Evolutionary conservation across 306 rosid genomes (phyloP).

Genomic region (Hylodesmum podocarpum): DNA sequence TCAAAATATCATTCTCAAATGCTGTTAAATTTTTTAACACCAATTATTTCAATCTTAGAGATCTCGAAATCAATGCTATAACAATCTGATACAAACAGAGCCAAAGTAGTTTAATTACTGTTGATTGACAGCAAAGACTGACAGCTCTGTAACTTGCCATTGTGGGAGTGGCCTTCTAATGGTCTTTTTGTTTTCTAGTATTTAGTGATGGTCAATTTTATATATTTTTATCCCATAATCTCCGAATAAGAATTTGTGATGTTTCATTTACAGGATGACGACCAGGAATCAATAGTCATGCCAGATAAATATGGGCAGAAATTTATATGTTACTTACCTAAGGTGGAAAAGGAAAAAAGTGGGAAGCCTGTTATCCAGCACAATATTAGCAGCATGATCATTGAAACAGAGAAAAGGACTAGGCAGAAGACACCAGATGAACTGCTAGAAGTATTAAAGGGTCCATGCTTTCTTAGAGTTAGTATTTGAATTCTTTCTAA

Average conservation of each 20-base stretch:
- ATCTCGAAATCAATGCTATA: neutral
- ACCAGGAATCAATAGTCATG: conserved; percentile 76
- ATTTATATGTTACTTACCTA: conserved; percentile 84
- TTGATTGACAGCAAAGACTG: neutral
- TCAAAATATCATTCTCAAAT: neutral
- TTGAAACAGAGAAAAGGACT: conserved; percentile 74
- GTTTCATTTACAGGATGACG: conserved; percentile 62
- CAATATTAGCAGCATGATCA: conserved; percentile 81
- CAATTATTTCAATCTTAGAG: neutral
- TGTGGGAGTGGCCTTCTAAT: conserved; percentile 1
- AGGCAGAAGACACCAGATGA: conserved; percentile 96
- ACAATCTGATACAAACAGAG: neutral
- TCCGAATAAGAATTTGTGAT: neutral
- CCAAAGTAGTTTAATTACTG: neutral
- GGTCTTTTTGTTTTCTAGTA: neutral
- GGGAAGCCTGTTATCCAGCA: conserved; percentile 60
- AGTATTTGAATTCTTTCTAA: conserved; percentile 37
- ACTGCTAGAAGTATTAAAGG: conserved; percentile 82
- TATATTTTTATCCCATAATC: neutral
- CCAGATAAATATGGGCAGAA: conserved; percentile 72
- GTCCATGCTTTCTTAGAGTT: conserved; percentile 71
- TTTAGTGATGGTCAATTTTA: neutral
- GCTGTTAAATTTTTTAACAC: neutral
- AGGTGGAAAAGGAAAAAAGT: conserved; percentile 73
- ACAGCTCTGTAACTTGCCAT: neutral